Base-by-base conservation (phyloP, 116 monocot species). In the Iris pallida region DNA sequence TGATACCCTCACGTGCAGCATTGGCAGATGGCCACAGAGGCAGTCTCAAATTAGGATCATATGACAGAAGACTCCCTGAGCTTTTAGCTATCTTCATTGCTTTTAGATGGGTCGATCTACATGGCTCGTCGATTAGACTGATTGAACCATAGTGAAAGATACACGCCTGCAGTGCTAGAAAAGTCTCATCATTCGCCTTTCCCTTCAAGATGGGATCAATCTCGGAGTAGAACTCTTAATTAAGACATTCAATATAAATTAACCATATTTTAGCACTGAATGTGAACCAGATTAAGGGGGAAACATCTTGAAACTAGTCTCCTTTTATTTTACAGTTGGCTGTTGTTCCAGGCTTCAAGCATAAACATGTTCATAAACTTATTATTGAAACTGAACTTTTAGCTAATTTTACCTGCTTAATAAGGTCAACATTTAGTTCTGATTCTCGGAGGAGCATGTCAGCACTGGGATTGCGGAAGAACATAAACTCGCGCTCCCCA, bases 401-500 rank as follows among this genome's bases (percentile, higher is more conserved):
- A 47, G 58, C 7, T 40, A 16, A 49, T 9, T 52, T 57, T 61
- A 79, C 84, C 73, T 84, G 63, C 62, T 75, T 76, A 14, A 84
- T 79, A 15, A 84, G 79, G 17, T 79, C 69, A 17, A 65, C 45
- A 53, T 84, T 73, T 41, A 84, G 84, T 68, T 84, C 84, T 16
- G 72, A 66, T 57, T 75, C 79, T 10, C 58, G 57, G 43, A 79
- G 76, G 12, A 79, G 79, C 79, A 84, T 84, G 52, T 79, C 84
- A 8, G 79, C 79, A 64, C 76, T 84, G 0, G 84, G 79, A 71
- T 84, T 72, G 43, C 76, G 73, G 68, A 57, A 79, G 42, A 84
- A 79, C 68, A 84, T 65, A 63, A 84, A 79, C 45, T 84, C 80
- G 2, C 73, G 66, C 40, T 84, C 84, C 15, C 84, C 84, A 66